Base-by-base conservation (phyloP, 495 filamentous ascomycete species). In the Tuber brumale region DNA sequence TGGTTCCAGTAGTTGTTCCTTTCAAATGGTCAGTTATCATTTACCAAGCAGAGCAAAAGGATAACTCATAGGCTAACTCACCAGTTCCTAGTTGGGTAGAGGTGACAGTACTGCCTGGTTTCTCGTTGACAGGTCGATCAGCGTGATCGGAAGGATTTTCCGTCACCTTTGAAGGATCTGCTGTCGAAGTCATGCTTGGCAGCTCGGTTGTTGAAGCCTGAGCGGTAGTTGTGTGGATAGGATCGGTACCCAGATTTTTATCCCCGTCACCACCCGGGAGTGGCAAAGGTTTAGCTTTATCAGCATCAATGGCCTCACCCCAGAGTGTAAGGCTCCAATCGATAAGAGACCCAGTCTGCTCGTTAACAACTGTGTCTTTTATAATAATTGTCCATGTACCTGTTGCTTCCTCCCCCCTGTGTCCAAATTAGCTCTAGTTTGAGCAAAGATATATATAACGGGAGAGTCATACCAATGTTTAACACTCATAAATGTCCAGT, bases 401-500 rank as follows among this genome's bases (percentile, higher is more conserved):
- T 75, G 93, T 84, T 69, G 94, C 93, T 70, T 89, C 88, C 85
- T 98, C 95, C 71, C 95, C 96, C 93, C 93, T 95, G 75, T 39
- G 74, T 72, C n/a, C 71, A 61, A 74, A 70, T 45, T 70, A 70
- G 37, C 16, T 45, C 46, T 43, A 71, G 71, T 31, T 41, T 35
- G 70, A 73, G 31, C 46, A 21, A 83, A 77, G 66, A 71, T 44
- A 45, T 42, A 45, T 31, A 21, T 57, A 39, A 57, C 39, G 43
- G 18, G 31, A 71, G 73, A 71, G 72, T 84, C 91, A 84, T 88
- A 95, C 93, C 94, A 99, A 83, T 99, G 96, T 81, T 90, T 94
- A 71, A 99, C 96, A 75, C 90, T 93, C 95, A 98, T 98, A 79
- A 99, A 99, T 2, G 95, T 97, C 95, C 95, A 99, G 85, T 99